Percentiles rank a stretch among this genome's conserved stretches.
Evolutionary conservation across 495 filamentous ascomycete genomes (phyloP).

Genomic region (Aspergillus haitiensis): DNA sequence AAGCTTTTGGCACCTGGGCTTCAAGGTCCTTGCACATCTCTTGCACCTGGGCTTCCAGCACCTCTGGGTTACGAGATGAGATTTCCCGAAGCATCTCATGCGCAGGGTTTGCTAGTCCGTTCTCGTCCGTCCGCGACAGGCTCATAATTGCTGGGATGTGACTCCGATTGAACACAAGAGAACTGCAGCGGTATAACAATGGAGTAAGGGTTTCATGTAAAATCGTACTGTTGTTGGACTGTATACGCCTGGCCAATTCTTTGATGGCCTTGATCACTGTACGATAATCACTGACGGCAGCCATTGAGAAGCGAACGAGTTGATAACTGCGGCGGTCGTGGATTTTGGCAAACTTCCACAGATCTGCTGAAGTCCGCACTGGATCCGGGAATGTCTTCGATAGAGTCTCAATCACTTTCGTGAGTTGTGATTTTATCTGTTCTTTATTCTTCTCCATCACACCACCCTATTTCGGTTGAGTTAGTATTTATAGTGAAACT

Average conservation of each 20-base stretch:
- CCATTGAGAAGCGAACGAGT: slow-evolving; percentile 80
- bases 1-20: slow-evolving; percentile 69
- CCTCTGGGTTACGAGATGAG: slow-evolving; percentile 78
- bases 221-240: slow-evolving; percentile 57
- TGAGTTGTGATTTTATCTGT: slow-evolving; percentile 65
- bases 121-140: slow-evolving; percentile 76
- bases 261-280: slow-evolving; percentile 86
- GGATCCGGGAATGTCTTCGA: slow-evolving; percentile 74
- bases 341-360: slow-evolving; percentile 87
- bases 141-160: slow-evolving; percentile 89
- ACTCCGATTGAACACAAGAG: slow-evolving; percentile 88
- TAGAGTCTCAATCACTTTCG: slow-evolving; percentile 64
- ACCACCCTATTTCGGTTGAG: slow-evolving; percentile 56
- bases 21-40: slow-evolving; percentile 86
- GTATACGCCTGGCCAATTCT: slow-evolving; percentile 80
- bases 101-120: slow-evolving; percentile 71
- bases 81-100: slow-evolving; percentile 94
- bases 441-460: slow-evolving; percentile 72
- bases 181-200: slow-evolving; percentile 79
- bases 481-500: slow-evolving; percentile 16
- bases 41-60: slow-evolving; percentile 87
- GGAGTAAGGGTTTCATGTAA: slow-evolving; percentile 77
- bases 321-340: slow-evolving; percentile 92
- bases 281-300: slow-evolving; percentile 85
- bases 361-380: slow-evolving; percentile 62